These are phyloP conservation scores for Dictyostelium capitatum DNA, from an alignment of 78 protist species.

Conservation along the genomic window DNA sequence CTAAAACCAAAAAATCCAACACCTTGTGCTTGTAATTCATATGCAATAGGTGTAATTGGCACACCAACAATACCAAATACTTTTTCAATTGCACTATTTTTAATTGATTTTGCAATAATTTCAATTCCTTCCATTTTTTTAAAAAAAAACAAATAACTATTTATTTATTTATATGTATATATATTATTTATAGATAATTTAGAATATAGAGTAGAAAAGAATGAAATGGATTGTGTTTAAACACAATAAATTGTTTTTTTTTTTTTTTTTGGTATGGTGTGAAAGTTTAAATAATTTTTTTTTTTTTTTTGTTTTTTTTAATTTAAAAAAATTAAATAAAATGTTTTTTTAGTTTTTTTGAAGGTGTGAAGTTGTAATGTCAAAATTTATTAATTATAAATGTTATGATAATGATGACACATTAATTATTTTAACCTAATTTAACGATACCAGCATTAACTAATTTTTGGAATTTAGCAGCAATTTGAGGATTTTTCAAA, in stretches of 20 bases:
- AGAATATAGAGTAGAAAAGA: too few species aligned
- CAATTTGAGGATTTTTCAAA: constrained; percentile 87
- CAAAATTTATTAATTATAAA: too few species aligned
- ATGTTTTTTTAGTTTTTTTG: neutral
- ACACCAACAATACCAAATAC: constrained; percentile 84
- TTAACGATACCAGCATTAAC: constrained; percentile 93
- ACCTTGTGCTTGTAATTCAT: constrained; percentile 38
- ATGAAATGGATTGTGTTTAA: too few species aligned
- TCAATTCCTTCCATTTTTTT: constrained; percentile 1
- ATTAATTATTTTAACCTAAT: constrained; percentile 46
- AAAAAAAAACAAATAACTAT: neutral
- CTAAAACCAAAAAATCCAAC: constrained; percentile 54
- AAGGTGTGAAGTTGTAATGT: too few species aligned
- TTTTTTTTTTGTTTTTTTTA: neutral
- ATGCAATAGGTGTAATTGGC: constrained; percentile 74
- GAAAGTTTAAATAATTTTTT: neutral
- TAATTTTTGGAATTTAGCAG: constrained; percentile 89
- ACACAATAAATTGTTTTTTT: neutral
- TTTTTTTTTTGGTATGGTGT: too few species aligned
- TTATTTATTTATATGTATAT: neutral
- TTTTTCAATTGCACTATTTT: constrained; percentile 43
- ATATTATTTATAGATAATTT: too few species aligned
- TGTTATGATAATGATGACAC: too few species aligned
- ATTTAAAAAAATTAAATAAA: neutral
- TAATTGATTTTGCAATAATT: constrained; percentile 41